Evolutionary conservation across 371 early-diverging fungal genomes (phyloP), one percentile per base, ranked within the genome.

Genomic region (Rhizomucor pusillus): DNA sequence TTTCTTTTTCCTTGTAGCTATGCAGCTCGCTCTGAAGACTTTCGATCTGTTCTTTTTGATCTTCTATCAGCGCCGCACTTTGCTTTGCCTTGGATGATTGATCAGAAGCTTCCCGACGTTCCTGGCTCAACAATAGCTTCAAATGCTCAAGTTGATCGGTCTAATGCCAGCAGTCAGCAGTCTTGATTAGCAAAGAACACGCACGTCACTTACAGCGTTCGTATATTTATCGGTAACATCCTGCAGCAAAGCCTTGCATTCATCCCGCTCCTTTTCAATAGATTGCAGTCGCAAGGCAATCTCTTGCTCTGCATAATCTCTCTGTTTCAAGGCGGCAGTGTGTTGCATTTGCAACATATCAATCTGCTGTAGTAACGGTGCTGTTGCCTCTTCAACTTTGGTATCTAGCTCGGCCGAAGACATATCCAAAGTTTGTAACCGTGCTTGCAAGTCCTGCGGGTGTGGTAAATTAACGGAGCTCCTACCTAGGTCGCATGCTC

Each of bases 261-360:
- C 45, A 35, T 66, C 50, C 3, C 70, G 62, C 44, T 82, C 81
- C 2, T 14, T 35, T 44, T 82, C 82, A 6, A 73, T 79, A 9
- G 69, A 61, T 39, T 79, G 76, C 49, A 82, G 57, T 25, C 78
- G 74, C 22, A 58, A 20, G 5, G 78, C 69, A 43, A 84, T 57
- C 81, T 71, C 75, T 47, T 77, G 71, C 57, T 91, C 91, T 7
- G 82, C 56, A 47, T 79, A 75, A 56, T 91, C 89, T 78, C 88
- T 85, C 50, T 79, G 79, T 43, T 75, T 74, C 37, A 69, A 68
- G 0, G 86, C 81, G 1, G 62, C 35, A 0, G 74, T 60, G 39
- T 86, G 85, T 46, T 89, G 89, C 5, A 77, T 72, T 62, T 91
- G 89, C 14, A 91, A 53, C 1, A 60, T 62, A 43, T 91, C 87